Conservation (phyloP, 140 eudicot species). For the Bidens hawaiensis region DNA sequence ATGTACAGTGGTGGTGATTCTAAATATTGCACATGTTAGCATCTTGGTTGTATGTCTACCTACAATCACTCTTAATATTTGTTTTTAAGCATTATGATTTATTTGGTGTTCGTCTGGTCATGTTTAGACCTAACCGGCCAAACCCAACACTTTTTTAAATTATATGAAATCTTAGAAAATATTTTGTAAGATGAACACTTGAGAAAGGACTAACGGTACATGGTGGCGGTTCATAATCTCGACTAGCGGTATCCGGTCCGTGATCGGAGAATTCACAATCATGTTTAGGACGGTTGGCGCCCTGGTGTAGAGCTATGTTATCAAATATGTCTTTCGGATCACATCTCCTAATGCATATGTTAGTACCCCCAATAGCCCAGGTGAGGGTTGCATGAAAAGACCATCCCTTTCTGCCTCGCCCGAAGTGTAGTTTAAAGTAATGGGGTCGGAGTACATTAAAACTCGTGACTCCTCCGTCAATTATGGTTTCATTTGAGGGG, state of each 20-base stretch:
- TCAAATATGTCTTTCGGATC: conserved; percentile 55
- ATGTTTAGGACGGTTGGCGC: no score
- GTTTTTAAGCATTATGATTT: no score
- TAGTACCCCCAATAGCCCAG: conserved; percentile 71
- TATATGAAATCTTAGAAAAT: neutral
- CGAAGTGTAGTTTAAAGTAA: conserved; percentile 65
- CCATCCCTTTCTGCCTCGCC: conserved; percentile 77
- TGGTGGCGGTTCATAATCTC: no score
- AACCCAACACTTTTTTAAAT: no score
- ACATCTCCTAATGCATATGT: conserved; percentile 53
- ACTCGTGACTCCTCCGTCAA: conserved; percentile 36
- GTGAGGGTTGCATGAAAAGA: conserved; percentile 69
- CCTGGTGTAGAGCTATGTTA: no score
- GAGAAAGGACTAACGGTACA: no score
- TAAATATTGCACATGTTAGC: neutral
- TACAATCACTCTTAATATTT: no score
- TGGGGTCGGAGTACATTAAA: conserved; percentile 49
- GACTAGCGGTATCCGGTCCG: no score
- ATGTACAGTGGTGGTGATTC: conserved; percentile 13
- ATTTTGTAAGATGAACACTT: neutral
- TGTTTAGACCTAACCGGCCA: no score
- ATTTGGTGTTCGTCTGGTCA: no score
- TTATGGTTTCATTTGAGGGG: conserved; percentile 51
- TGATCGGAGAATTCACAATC: no score
- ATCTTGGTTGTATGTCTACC: neutral